Base-by-base conservation (phyloP, 2,329 filamentous ascomycete genomes). In the Emergomyces orientalis region DNA sequence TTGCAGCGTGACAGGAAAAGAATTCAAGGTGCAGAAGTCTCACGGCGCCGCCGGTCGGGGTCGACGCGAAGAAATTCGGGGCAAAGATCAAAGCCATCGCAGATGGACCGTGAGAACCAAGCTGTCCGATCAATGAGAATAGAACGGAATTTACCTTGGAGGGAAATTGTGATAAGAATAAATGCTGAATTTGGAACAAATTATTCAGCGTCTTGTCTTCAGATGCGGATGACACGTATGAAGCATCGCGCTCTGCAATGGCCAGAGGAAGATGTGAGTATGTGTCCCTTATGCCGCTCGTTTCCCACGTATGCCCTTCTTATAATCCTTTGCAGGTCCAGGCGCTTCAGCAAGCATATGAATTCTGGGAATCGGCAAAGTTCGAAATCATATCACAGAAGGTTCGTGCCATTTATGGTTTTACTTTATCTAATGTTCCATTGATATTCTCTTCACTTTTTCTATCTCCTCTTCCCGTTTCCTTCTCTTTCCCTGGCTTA, bases 241-340 rank as follows among this genome's bases (percentile, higher is more conserved):
- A 60, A 60, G 47, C 67, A 74, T 52, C 72, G 73, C 54, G 73
- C 74, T 61, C 70, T 74, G 60, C 70, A 70, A 49, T 78, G 76
- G 76, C 74, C 76, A 62, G 73, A 76, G 64, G 69, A 73, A 62
- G 75, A 78, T 77, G 74, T 78, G 74, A 76, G 75, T 77, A 76
- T 69, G 76, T 76, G 70, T 66, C 58, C 66, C 68, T 22, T 57
- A 32, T 59, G 19, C 25, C 5, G 25, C 25, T n/a, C 39, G 17
- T 34, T 45, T 49, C 11, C 34, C 41, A 39, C 52, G 22, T 61
- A 6, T 65, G 47, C 58, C 63, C 37, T 39, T 61, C 56, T 45
- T 30, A 59, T 47, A 47, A n/a, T 41, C 9, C 27, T 62, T n/a
- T n/a, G 41, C 45, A 78, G 76, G 67, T 75, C 62, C 70, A 67